A percentile compares a stretch with the other conserved stretches of the same genome.
Conservation (phyloP, 2,329 filamentous ascomycete species). For the Cercospora zeina region DNA sequence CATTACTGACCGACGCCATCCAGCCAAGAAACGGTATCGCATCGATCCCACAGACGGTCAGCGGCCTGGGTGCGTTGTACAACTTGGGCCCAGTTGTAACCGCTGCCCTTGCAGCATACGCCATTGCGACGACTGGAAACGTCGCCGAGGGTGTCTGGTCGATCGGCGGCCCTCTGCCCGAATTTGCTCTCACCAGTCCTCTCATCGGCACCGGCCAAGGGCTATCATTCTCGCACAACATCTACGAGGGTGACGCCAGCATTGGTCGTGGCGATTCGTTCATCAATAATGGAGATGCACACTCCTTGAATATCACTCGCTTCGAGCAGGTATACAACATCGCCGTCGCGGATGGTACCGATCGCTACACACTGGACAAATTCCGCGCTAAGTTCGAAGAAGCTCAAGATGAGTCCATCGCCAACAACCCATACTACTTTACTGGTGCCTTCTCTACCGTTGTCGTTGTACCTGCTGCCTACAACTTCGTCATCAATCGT, state of each 20-base stretch:
- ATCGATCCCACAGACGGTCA: constrained; percentile 35
- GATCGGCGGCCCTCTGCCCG: constrained; percentile 36
- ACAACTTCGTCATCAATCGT: constrained; percentile 36
- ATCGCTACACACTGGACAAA: constrained; percentile 33
- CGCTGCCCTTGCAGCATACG: constrained; percentile 38
- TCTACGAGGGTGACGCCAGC: constrained; percentile 39
- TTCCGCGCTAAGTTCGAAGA: constrained; percentile 27
- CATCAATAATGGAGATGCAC: constrained; percentile 34
- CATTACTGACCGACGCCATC: background rate
- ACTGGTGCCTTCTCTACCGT: constrained; percentile 36
- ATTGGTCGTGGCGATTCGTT: constrained; percentile 33
- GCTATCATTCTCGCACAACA: constrained; percentile 38
- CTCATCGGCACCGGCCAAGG: constrained; percentile 33
- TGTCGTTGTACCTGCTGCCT: constrained; percentile 32
- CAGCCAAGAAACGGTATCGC: constrained; percentile 36
- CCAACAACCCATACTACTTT: constrained; percentile 41
- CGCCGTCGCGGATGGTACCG: constrained; percentile 24
- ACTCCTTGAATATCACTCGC: constrained; percentile 32
- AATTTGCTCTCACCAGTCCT: constrained; percentile 19
- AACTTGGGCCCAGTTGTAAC: constrained; percentile 30
- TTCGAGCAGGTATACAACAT: constrained; percentile 34
- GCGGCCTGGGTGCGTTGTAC: constrained; percentile 31
- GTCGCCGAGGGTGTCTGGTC: constrained; percentile 34
- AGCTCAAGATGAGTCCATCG: constrained; percentile 33
- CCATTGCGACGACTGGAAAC: constrained; percentile 38